A percentile compares a stretch with the other conserved stretches of the same genome.
Conservation (phyloP, 2,329 filamentous ascomycete species). For the Simplicillium sp. region DNA sequence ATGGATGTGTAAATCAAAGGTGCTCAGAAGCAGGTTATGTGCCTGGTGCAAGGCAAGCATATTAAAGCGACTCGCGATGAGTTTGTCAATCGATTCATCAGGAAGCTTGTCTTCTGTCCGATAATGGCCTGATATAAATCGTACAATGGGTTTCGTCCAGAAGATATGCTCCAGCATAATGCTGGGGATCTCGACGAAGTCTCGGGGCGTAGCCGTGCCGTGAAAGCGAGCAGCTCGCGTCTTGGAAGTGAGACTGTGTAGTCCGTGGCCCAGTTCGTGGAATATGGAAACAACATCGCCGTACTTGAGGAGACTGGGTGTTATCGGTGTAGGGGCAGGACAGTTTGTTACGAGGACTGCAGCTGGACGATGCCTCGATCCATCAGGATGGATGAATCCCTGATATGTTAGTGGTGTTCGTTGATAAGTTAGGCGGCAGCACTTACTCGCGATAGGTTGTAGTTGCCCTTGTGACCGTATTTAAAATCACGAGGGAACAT, state of each 20-base stretch:
- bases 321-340: slow-evolving; percentile 60
- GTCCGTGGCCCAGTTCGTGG: slow-evolving; percentile 57
- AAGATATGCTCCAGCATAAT: slow-evolving; percentile 63
- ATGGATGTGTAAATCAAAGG: slow-evolving; percentile 69
- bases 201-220: slow-evolving; percentile 48
- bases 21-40: slow-evolving; percentile 58
- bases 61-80: slow-evolving; percentile 40
- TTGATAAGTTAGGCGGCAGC: slow-evolving; percentile 22
- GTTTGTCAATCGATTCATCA: slow-evolving; percentile 52
- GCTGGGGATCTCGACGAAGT: slow-evolving; percentile 55
- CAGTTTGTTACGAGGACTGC: slow-evolving; percentile 72
- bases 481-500: slow-evolving; percentile 65
- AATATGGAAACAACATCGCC: slow-evolving; percentile 69
- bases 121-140: slow-evolving; percentile 58
- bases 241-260: slow-evolving; percentile 49
- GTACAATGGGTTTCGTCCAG: slow-evolving; percentile 50
- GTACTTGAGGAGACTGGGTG: slow-evolving; percentile 64
- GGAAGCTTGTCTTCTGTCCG: slow-evolving; percentile 55
- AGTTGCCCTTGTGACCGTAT: slow-evolving; percentile 73
- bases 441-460: slow-evolving; percentile 39
- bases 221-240: slow-evolving; percentile 51
- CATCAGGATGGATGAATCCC: slow-evolving; percentile 52
- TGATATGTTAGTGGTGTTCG: slow-evolving; percentile 25
- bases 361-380: slow-evolving; percentile 60
- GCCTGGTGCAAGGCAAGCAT: background rate